Base-by-base conservation (phyloP, 192 early-diverging fungal species). In the Spizellomyces sp. region DNA sequence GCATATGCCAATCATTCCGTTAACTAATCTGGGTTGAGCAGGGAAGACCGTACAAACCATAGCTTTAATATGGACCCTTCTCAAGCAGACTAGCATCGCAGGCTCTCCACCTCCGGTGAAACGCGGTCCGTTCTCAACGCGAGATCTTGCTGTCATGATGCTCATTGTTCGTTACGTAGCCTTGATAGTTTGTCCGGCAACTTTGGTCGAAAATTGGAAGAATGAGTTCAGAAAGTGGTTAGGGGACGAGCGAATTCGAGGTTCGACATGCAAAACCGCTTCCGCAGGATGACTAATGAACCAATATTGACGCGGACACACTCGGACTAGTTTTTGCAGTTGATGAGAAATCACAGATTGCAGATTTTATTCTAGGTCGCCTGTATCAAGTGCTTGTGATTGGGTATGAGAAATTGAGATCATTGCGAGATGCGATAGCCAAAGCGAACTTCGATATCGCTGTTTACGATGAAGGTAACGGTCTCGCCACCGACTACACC, bases 181-280 rank as follows among this genome's bases (percentile, higher is more conserved):
- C 5, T 62, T 86, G 9, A 66, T 86, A 45, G 74, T 84, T 27
- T 86, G 84, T 59, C 84, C 84, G 22, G 84, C 84, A 45, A 74
- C 80, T 6, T 61, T 86, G 15, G 64, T 81, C 6, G 50, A 15
- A 15, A 82, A 87, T 52, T 87, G 85, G 85, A 75, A 87, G 54
- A 79, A 73, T 36, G 85, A 87, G 70, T 85, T 87, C 67, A 69
- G 73, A 19, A 85, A 85, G 62, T 87, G 85, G 85, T 75, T 87
- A 4, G 81, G 81, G 4, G 77, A 81, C n/a, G 67, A 78, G 48
- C 71, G 80, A n/a, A 70, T 79, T 52, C 73, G 65, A 46, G 76
- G 66, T 68, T 27, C 55, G 21, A 14, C 10, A 57, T 2, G 0
- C 6, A 27, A n/a, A 47, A 9, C 48, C 27, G 27, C 27, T 36